Evolutionary conservation across 495 filamentous ascomycete species (phyloP), one percentile per base, ranked within the genome.

Genomic region (Lentithecium fluviatile): DNA sequence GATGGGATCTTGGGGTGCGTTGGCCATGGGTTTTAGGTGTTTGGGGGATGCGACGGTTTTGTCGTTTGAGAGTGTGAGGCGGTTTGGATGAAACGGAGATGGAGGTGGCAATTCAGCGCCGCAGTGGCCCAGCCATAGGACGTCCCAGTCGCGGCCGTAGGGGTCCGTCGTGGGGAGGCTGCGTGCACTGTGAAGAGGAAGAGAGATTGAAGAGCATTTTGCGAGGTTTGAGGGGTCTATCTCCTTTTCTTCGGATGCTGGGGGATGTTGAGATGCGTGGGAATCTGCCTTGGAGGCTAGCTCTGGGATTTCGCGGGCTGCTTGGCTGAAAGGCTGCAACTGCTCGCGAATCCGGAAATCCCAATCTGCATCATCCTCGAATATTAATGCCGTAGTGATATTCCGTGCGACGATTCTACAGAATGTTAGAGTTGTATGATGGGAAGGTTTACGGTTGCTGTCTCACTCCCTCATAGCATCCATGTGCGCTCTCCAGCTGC

Each of bases 101-200:
- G 60, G 56, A 10, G 58, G 17, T 58, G 71, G 38, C 60, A 70
- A 21, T 67, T 67, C 15, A 64, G 62, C 45, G 29, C 57, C 57
- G 40, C 66, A 69, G 57, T 69, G 61, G 23, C 62, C 57, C n/a
- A 69, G 57, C 66, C 62, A 69, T 38, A 68, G 50, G 23, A 69
- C 38, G 62, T 62, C 62, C 83, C 83, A 86, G 59, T 78, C 74
- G 21, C 77, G 76, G 40, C 83, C 83, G 57, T 85, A 86, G 1
- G 82, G 80, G 2, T 51, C 29, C 6, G 17, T 15, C 23, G 17
- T 45, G 26, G 29, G 34, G 15, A 32, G 29, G 45, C 4, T 37
- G 48, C 13, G 34, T 15, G 19, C 6, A 10, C 24, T 20, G 32
- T 37, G 20, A 6, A 56, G 38, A 0, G 37, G 29, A 36, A 64